These are phyloP conservation scores for Geotrichum citri-aurantii DNA, from an alignment of 1,139 yeast species.

Conservation along the genomic window DNA sequence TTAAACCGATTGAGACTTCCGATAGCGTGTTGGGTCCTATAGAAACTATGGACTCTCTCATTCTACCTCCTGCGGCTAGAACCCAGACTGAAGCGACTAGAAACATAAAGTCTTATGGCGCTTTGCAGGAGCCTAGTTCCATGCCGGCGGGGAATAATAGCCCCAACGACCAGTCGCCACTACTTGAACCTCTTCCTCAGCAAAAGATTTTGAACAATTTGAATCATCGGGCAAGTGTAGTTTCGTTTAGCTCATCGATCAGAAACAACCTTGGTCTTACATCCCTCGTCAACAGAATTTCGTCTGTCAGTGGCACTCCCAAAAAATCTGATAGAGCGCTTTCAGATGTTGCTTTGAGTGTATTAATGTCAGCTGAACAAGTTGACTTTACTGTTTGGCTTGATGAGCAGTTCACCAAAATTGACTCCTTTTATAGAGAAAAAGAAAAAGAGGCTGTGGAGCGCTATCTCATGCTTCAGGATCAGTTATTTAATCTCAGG, in stretches of 20 bases:
- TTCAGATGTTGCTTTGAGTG: conserved; percentile 8
- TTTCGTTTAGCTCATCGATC: conserved; percentile 2
- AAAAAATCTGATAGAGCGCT: conserved; percentile 1
- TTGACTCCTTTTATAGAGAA: conserved; percentile 53
- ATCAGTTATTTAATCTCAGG: conserved; percentile 58
- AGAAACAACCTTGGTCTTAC: conserved; percentile 2
- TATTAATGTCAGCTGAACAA: conserved; percentile 32
- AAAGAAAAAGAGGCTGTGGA: conserved; percentile 58
- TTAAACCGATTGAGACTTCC: conserved; percentile 1
- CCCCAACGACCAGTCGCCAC: conserved; percentile 33
- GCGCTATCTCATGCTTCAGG: conserved; percentile 57
- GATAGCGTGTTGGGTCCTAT: conserved; percentile 13
- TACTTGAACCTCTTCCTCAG: conserved; percentile 20
- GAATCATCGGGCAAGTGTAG: conserved; percentile 8
- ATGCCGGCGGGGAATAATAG: conserved; percentile 12
- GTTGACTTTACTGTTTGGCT: conserved; percentile 56
- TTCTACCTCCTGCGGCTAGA: conserved; percentile 30
- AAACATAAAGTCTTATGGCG: conserved; percentile 9
- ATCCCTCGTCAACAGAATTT: conserved; percentile 8
- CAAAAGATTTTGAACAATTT: background rate
- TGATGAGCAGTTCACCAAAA: conserved; percentile 51
- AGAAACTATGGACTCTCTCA: conserved; percentile 18
- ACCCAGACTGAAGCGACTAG: conserved; percentile 5
- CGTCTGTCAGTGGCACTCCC: conserved; percentile 1
- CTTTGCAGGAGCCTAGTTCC: background rate